Evolutionary conservation across 768 basidiomycete species (phyloP).

Genomic region (Boletus rufocinnamomeus): DNA sequence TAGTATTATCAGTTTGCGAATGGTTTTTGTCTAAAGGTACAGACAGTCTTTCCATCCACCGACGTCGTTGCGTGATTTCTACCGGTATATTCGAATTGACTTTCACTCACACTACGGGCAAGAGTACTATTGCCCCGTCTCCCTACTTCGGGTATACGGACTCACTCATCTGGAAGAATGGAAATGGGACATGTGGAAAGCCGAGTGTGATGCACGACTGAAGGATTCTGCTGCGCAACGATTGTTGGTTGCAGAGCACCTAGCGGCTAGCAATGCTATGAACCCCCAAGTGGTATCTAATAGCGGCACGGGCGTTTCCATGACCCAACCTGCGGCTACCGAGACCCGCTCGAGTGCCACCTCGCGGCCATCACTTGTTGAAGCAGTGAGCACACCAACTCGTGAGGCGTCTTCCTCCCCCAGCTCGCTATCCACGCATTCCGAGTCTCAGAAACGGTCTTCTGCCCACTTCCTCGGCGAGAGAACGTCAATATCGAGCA

Average conservation of each 20-base stretch:
- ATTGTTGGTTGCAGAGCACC: constrained; percentile 27
- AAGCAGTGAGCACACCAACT: not conserved
- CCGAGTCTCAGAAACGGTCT: not conserved
- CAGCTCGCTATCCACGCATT: not conserved
- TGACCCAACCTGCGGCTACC: not conserved
- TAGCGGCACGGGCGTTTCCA: constrained; percentile 6
- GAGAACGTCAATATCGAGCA: not conserved
- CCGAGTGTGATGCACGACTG: constrained; percentile 56
- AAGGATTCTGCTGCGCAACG: constrained; percentile 32
- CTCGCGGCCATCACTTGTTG: not conserved
- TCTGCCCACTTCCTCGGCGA: not conserved
- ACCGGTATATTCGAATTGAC: constrained; percentile 91
- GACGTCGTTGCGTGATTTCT: constrained; percentile 75
- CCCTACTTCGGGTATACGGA: constrained; percentile 90
- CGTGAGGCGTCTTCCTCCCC: constrained; percentile 1
- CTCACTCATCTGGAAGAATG: constrained; percentile 95
- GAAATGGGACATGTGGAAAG: constrained; percentile 88
- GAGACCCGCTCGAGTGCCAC: constrained; percentile 2
- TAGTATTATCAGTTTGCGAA: constrained; percentile 24
- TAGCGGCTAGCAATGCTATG: not conserved
- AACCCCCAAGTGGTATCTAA: not conserved
- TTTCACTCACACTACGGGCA: constrained; percentile 92
- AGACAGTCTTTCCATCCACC: constrained; percentile 76
- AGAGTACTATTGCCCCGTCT: constrained; percentile 96
- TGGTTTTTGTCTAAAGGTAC: not conserved